Conservation (phyloP, 495 filamentous ascomycete genomes). For the Ascodesmis nigricans region DNA sequence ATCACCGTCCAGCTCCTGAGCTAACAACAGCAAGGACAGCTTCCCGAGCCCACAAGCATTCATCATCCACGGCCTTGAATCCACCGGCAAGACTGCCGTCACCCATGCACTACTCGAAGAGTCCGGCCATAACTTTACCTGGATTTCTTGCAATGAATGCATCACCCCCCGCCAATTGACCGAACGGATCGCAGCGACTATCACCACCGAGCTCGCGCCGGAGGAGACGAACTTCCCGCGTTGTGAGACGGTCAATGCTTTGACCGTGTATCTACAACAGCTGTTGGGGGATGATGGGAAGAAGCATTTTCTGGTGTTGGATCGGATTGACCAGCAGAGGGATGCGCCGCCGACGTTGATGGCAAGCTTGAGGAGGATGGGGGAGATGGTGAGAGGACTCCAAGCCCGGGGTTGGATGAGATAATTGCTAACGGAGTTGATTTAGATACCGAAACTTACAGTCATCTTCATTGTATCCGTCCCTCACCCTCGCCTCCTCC, state of each 20-base stretch:
- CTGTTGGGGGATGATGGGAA: slow-evolving; percentile 29
- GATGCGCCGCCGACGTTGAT: slow-evolving; percentile 60
- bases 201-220: slow-evolving; percentile 29
- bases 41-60: slow-evolving; percentile 26
- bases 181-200: slow-evolving; percentile 35
- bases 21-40: slow-evolving; percentile 15
- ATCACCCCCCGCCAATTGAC: slow-evolving; percentile 77
- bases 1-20: no score
- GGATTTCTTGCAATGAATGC: slow-evolving; percentile 64
- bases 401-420: no score
- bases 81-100: slow-evolving; percentile 74
- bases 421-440: not conserved
- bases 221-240: slow-evolving; percentile 26
- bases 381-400: slow-evolving; percentile 49
- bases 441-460: slow-evolving; percentile 61
- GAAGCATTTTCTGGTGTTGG: slow-evolving; percentile 31
- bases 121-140: slow-evolving; percentile 35
- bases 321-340: slow-evolving; percentile 73
- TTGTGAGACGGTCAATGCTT: slow-evolving; percentile 55
- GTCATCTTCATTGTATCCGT: slow-evolving; percentile 56
- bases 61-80: slow-evolving; percentile 64
- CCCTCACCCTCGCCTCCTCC: slow-evolving; percentile 48
- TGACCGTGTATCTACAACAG: slow-evolving; percentile 45
- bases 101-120: slow-evolving; percentile 37
- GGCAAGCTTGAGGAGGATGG: slow-evolving; percentile 58